Evolutionary conservation across 192 early-diverging fungal genomes (phyloP), one percentile per base, ranked within the genome.

Genomic region (Dispira simplex): DNA sequence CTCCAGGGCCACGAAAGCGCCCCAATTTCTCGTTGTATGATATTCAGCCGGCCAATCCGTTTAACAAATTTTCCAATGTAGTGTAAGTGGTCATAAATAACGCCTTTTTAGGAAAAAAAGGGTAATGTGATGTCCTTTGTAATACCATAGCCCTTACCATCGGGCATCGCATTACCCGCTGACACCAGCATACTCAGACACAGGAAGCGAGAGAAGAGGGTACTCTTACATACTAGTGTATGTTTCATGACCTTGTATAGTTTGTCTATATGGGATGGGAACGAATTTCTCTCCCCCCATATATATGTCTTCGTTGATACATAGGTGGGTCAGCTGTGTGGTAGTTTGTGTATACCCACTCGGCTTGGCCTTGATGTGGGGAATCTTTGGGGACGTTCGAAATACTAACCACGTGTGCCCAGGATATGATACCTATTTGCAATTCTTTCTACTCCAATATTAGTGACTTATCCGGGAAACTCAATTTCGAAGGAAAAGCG

Each of bases 401-500:
- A 16, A 23, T 51, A 20, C 18, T 16, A 20, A 16, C 48, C 48
- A 20, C 21, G 4, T 51, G 21, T 51, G 4, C 1, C 8, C 8
- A 20, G 1, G 48, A 5, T 23, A 4, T 23, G 8, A 51, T 5
- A 51, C 8, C 8, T 51, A 16, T 9, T 23, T 20, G 18, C 4
- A 51, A 16, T 16, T 20, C 8, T 20, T 8, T 3, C 8, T 23
- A 16, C 8, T 16, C 48, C 2, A 23, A 20, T 16, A 16, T 9
- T 8, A 90, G 88, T 18, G 88, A 90, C 69, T 83, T 87, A 45
- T 82, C 79, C 25, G 93, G 93, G 58, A 88, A 90, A 66, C 79
- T 97, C 63, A 91, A 87, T 67, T 97, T 97, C 68, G 77, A 82
- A 45, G 92, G 92, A 47, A 97, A 95, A 75, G 93, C 93, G 12